Percentiles rank a stretch among this genome's conserved stretches.
These are phyloP conservation scores for Tricholoma bakamatsutake DNA, from an alignment of 768 basidiomycete species.

Conservation along the genomic window DNA sequence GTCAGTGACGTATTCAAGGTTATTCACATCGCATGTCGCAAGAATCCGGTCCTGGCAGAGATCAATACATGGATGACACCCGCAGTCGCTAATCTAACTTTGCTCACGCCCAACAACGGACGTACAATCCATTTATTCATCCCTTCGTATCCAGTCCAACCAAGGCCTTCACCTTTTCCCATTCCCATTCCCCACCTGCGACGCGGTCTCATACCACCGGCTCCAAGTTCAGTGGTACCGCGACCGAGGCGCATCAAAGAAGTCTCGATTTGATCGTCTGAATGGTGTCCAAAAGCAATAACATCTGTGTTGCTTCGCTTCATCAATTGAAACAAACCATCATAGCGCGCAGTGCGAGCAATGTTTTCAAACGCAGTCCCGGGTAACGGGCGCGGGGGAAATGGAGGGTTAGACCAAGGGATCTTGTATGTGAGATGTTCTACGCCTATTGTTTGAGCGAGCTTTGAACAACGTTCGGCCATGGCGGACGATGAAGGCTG, in stretches of 20 bases:
- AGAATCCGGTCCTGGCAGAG: constrained; percentile 63
- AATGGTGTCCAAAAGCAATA: constrained; percentile 71
- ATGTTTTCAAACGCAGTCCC: constrained; percentile 43
- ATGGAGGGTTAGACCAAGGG: constrained; percentile 52
- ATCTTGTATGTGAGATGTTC: constrained; percentile 42
- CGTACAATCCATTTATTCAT: constrained; percentile 67
- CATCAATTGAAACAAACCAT: constrained; percentile 37
- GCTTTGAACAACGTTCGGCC: constrained; percentile 41
- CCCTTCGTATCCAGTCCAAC: constrained; percentile 46
- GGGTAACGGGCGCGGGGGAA: constrained; percentile 39
- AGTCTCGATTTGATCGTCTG: constrained; percentile 83
- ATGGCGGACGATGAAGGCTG: constrained; percentile 52
- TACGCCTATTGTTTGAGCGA: constrained; percentile 40
- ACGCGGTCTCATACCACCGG: constrained; percentile 60
- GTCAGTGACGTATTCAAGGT: constrained; percentile 59
- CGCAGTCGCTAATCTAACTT: constrained; percentile 38
- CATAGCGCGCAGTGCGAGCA: constrained; percentile 58
- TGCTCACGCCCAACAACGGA: constrained; percentile 61
- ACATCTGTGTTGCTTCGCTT: constrained; percentile 25
- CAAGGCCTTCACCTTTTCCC: constrained; percentile 23
- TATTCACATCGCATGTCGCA: constrained; percentile 64
- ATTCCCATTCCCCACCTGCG: constrained; percentile 80
- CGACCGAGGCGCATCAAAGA: constrained; percentile 61
- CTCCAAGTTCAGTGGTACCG: constrained; percentile 51
- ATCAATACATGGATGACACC: constrained; percentile 1